Base-by-base conservation (phyloP, 1,284 basidiomycete genomes). In the Austroboletus olivaceoglutinosus region DNA sequence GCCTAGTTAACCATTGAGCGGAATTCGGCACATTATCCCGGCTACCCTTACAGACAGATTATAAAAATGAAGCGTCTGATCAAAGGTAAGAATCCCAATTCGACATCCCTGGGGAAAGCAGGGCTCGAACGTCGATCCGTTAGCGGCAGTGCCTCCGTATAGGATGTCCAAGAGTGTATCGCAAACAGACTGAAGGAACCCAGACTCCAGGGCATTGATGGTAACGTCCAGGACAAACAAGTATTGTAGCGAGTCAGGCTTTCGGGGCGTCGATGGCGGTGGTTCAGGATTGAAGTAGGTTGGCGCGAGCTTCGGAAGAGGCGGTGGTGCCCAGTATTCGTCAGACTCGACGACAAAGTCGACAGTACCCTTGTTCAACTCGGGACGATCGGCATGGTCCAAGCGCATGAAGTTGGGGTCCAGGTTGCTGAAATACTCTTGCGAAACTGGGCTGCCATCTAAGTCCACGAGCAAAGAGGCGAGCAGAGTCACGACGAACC, bases 211-310 rank as follows among this genome's bases (percentile, higher is more conserved):
- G 10, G 91, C 81, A 30, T 86, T 84, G 54, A 75, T 73, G 22
- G 91, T 91, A 37, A 97, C 86, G 61, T 99, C 97, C 51, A 99
- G 78, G 0, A 85, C 86, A 60, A 99, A 97, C n/a, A 99, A 72
- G 61, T 86, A 88, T 44, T 85, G 81, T 64, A 98, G 75, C 0
- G 89, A 82, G 38, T 71, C 64, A 0, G 94, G 94, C 48, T 70
- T 62, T 51, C 90, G 78, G 5, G 72, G 64, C 8, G 73, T 74
- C n/a, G 71, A 58, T 0, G 75, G 74, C 42, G 73, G 70, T 23
- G 80, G 76, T 41, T 77, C 74, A 21, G 73, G 63, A 29, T 76
- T 75, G 52, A 72, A 72, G 58, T 81, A 85, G 1, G 82, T 74
- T 34, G 81, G 76, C 2, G 72, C 68, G 48, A 89, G 58, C 50